Conservation (phyloP, 805 yeast genomes). For the Ogataea methanolica region DNA sequence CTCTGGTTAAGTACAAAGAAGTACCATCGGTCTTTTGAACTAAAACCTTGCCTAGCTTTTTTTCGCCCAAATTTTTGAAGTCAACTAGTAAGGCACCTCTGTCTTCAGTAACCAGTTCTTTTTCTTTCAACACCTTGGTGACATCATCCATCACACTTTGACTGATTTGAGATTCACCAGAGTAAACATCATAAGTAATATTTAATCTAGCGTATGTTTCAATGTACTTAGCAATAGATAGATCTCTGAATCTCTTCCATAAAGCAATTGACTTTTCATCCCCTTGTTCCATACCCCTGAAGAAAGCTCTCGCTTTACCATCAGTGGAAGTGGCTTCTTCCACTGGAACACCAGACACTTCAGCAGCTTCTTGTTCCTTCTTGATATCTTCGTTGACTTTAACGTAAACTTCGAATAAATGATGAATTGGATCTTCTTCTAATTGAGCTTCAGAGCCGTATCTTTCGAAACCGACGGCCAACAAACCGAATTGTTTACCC, state of each 20-base stretch:
- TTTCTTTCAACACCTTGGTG: slow-evolving; percentile 55
- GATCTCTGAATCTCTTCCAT: slow-evolving; percentile 88
- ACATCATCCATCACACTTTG: slow-evolving; percentile 66
- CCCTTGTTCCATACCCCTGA: slow-evolving; percentile 90
- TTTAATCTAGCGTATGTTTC: slow-evolving; percentile 89
- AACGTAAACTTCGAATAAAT: slow-evolving; percentile 91
- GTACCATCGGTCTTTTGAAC: slow-evolving; percentile 96
- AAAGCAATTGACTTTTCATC: slow-evolving; percentile 70
- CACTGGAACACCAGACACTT: slow-evolving; percentile 44
- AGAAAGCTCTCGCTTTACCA: slow-evolving; percentile 80
- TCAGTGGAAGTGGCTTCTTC: slow-evolving; percentile 53
- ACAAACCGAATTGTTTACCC: slow-evolving; percentile 98
- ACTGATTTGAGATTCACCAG: slow-evolving; percentile 95
- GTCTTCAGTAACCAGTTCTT: slow-evolving; percentile 74
- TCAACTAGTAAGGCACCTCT: slow-evolving; percentile 89
- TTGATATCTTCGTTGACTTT: slow-evolving; percentile 73
- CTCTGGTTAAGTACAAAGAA: slow-evolving; percentile 89
- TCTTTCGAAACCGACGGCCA: slow-evolving; percentile 86
- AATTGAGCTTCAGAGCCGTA: slow-evolving; percentile 79
- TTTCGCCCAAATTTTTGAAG: slow-evolving; percentile 68
- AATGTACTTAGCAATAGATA: slow-evolving; percentile 81
- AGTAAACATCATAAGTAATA: slow-evolving; percentile 80
- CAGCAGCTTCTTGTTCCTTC: slow-evolving; percentile 53
- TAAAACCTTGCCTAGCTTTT: slow-evolving; percentile 88
- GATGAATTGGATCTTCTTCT: slow-evolving; percentile 80